These are phyloP conservation scores for Fusarium pseudocircinatum DNA, from an alignment of 2,329 filamentous ascomycete genomes.

Conservation along the genomic window DNA sequence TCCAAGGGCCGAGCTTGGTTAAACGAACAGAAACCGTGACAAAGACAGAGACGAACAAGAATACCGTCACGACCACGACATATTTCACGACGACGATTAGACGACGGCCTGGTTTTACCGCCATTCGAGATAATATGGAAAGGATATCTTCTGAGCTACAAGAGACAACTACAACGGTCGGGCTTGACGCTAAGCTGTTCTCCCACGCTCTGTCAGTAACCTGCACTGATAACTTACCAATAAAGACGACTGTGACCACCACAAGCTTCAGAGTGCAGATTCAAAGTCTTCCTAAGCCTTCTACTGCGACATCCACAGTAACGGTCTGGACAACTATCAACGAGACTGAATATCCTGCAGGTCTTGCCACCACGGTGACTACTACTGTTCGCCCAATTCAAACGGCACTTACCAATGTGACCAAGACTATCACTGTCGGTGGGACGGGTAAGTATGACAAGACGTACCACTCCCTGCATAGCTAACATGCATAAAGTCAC, in stretches of 20 bases:
- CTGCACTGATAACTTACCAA: neutral
- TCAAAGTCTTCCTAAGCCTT: rapidly evolving
- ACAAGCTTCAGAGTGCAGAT: rapidly evolving
- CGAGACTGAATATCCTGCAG: rapidly evolving
- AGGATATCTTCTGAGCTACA: no score
- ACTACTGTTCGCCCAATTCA: neutral
- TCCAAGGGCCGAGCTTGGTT: rapidly evolving
- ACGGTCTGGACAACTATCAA: neutral
- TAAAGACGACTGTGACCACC: neutral
- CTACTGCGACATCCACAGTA: rapidly evolving
- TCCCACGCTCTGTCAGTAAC: neutral
- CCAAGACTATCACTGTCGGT: rapidly evolving
- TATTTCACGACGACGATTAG: neutral
- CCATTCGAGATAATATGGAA: neutral
- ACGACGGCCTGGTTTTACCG: rapidly evolving
- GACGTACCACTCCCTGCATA: rapidly evolving
- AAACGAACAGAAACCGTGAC: neutral
- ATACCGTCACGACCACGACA: neutral
- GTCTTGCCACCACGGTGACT: neutral
- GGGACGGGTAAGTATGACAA: neutral
- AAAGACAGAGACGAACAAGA: rapidly evolving
- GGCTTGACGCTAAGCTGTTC: neutral
- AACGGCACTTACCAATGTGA: neutral
- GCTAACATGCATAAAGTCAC: rapidly evolving
- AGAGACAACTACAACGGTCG: neutral